These are phyloP conservation scores for Mucor plumbeus DNA, from an alignment of 371 early-diverging fungal species.

Conservation along the genomic window DNA sequence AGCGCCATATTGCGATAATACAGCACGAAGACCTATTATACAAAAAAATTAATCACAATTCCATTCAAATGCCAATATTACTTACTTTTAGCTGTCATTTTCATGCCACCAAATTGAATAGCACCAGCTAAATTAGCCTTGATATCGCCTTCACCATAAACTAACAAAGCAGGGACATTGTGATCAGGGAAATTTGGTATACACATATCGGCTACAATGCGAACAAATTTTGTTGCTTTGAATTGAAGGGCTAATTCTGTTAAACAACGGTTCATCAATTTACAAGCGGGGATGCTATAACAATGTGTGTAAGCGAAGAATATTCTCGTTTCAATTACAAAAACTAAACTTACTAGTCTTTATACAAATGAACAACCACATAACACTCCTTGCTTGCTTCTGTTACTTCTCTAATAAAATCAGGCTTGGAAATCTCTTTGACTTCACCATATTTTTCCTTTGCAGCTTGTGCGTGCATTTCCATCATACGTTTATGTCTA, in stretches of 20 bases:
- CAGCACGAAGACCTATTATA: conserved; percentile 40
- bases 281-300: conserved; percentile 75
- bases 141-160: conserved; percentile 89
- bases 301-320: background rate
- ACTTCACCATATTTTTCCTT: conserved; percentile 83
- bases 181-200: conserved; percentile 93
- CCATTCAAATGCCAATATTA: too few relatives aligned
- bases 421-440: conserved; percentile 88
- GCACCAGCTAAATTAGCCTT: conserved; percentile 85
- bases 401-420: conserved; percentile 88
- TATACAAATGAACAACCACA: conserved; percentile 81
- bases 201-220: conserved; percentile 90
- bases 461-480: conserved; percentile 68
- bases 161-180: conserved; percentile 89
- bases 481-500: conserved; percentile 77
- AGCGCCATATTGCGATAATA: conserved; percentile 46
- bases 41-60: background rate
- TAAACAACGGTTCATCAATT: conserved; percentile 80
- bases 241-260: conserved; percentile 80
- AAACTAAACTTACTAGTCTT: conserved; percentile 62
- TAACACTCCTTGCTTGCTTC: conserved; percentile 82
- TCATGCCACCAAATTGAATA: conserved; percentile 80
- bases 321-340: background rate
- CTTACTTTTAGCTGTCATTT: conserved; percentile 73
- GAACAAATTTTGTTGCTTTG: conserved; percentile 89